Conservation (phyloP, 1,139 yeast species). For the Eremothecium coryli region DNA sequence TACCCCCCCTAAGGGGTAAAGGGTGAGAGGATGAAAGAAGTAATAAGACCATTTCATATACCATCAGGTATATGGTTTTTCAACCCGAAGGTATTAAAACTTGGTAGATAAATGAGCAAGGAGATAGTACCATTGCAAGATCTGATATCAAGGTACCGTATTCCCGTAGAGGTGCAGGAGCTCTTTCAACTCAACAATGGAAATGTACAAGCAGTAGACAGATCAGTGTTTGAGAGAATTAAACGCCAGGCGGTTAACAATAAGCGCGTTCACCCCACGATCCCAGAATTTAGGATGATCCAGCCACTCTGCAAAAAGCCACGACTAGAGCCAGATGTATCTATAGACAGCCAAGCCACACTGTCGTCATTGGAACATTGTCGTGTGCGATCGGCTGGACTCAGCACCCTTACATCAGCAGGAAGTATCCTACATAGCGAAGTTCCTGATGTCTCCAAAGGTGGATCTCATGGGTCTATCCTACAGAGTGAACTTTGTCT, state of each 20-base stretch:
- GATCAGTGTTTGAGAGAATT: constrained; percentile 8
- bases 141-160: constrained; percentile 13
- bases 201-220: constrained; percentile 7
- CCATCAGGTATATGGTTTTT: too few relatives aligned
- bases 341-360: constrained; percentile 4
- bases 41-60: too few relatives aligned
- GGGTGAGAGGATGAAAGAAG: too few relatives aligned
- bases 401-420: constrained; percentile 1
- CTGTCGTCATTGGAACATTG: background rate
- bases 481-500: constrained; percentile 6
- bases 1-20: too few relatives aligned
- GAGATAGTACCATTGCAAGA: constrained; percentile 14
- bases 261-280: background rate
- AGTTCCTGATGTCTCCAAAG: background rate
- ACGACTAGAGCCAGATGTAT: background rate
- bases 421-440: constrained; percentile 5
- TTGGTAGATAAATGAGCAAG: constrained; percentile 3
- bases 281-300: background rate
- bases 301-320: background rate
- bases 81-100: too few relatives aligned
- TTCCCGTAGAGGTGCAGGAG: constrained; percentile 11
- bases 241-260: background rate
- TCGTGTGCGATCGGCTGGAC: background rate
- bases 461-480: constrained; percentile 8
- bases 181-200: constrained; percentile 12